Evolutionary conservation across 352 stramenopile species (phyloP).

Genomic region (Globisporangium iwayamae): DNA sequence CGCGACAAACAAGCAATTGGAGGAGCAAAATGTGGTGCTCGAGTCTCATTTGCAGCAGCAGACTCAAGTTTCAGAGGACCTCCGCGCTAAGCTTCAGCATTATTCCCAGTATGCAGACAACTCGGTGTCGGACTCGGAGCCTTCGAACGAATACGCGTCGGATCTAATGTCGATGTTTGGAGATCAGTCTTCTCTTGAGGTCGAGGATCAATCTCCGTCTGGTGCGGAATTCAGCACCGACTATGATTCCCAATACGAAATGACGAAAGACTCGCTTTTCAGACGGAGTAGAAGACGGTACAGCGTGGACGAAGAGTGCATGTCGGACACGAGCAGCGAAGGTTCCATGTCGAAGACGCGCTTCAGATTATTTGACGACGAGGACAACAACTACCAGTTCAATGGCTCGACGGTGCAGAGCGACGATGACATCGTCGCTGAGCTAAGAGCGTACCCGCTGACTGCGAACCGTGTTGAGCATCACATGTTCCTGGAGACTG

Average conservation of each 20-base stretch:
- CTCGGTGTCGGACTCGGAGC: constrained; percentile 53
- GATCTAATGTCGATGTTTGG: constrained; percentile 48
- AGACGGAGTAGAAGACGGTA: constrained; percentile 19
- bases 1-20: constrained; percentile 41
- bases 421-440: neutral
- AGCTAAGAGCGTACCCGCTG: neutral
- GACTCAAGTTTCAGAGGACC: constrained; percentile 52
- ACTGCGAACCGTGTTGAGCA: constrained; percentile 7
- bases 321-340: constrained; percentile 56
- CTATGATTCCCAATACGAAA: constrained; percentile 40
- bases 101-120: constrained; percentile 71
- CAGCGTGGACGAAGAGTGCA: constrained; percentile 49
- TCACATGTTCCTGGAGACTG: constrained; percentile 5
- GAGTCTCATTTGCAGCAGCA: constrained; percentile 66
- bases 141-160: constrained; percentile 44
- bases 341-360: constrained; percentile 30
- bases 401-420: neutral
- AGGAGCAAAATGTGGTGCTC: constrained; percentile 60
- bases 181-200: constrained; percentile 30
- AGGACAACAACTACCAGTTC: constrained; percentile 13
- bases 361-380: constrained; percentile 17
- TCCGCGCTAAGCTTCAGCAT: constrained; percentile 67
- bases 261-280: constrained; percentile 25
- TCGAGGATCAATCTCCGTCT: constrained; percentile 34
- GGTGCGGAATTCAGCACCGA: constrained; percentile 33